Percentiles rank a stretch among this genome's conserved stretches.
phyloP scores from a whole-genome alignment of 176 grass and related monocot genomes.

The Aegilops umbellulata region DNA sequence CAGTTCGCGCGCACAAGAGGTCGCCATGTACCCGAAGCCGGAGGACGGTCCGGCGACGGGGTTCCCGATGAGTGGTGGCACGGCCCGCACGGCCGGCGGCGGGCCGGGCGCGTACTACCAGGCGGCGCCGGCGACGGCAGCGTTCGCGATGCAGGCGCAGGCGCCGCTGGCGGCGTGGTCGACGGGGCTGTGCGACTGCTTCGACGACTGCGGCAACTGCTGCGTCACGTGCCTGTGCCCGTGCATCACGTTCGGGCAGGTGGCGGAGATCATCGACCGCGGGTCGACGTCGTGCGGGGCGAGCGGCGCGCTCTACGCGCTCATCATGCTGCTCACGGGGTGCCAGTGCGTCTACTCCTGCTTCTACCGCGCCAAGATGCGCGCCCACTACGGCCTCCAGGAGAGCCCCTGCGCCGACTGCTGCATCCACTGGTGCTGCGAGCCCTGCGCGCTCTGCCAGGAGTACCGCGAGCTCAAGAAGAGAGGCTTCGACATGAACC shows the following conservation, averaged over 20 bases:
- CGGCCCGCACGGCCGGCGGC: too few species aligned
- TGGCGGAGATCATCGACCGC: constrained; percentile 72
- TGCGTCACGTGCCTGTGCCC: constrained; percentile 56
- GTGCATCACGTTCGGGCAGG: constrained; percentile 72
- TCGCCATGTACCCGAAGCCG: constrained; percentile 9
- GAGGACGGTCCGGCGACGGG: background rate
- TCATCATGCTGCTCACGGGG: constrained; percentile 32
- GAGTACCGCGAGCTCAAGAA: constrained; percentile 73
- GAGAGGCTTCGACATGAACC: constrained; percentile 44
- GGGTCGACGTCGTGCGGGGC: constrained; percentile 62
- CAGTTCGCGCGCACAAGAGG: background rate
- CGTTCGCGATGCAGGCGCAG: background rate
- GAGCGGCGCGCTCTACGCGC: constrained; percentile 50
- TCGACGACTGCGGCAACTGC: constrained; percentile 28
- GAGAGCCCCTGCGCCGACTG: constrained; percentile 64
- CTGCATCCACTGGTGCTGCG: constrained; percentile 65
- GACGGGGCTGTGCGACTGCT: constrained; percentile 29
- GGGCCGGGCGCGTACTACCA: background rate
- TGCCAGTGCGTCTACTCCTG: constrained; percentile 76
- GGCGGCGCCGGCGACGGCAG: background rate
- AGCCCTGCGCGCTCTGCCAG: constrained; percentile 71
- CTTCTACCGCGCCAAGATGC: constrained; percentile 74
- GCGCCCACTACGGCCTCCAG: constrained; percentile 48
- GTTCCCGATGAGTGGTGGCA: background rate
- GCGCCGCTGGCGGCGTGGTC: constrained; percentile 8